Percentiles rank a stretch among this genome's conserved stretches.
Conservation (phyloP, 495 filamentous ascomycete genomes). For the Xylaria castorea region DNA sequence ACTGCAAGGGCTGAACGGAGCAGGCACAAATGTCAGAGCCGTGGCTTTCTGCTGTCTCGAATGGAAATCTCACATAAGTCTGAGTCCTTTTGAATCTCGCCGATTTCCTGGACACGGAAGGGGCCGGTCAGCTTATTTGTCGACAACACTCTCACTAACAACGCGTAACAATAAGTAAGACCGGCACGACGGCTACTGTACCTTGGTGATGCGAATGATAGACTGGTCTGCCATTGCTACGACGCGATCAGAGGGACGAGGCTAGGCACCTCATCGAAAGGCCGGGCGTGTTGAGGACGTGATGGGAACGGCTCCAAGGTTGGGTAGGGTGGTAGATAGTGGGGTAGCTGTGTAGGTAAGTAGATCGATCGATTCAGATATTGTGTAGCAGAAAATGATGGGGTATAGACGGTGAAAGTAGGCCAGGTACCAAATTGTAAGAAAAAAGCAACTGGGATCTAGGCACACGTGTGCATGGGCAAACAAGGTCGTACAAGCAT, state of each 20-base stretch:
- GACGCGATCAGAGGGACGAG: constrained; percentile 3
- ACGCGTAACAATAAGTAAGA: constrained; percentile 4
- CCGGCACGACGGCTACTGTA: constrained; percentile 46
- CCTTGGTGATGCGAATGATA: constrained; percentile 84
- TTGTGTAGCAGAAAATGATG: not conserved
- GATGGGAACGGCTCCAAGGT: not conserved
- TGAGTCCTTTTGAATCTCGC: constrained; percentile 77
- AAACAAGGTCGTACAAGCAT: constrained; percentile 6
- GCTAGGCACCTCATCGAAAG: constrained; percentile 18
- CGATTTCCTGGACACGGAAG: constrained; percentile 69
- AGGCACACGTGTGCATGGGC: not conserved
- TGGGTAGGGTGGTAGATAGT: too few relatives aligned
- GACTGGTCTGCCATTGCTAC: constrained; percentile 77
- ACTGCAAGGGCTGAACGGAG: constrained; percentile 74
- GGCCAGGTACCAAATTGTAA: not conserved
- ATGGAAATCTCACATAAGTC: constrained; percentile 71
- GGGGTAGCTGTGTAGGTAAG: not conserved
- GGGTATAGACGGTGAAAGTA: not conserved
- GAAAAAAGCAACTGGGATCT: constrained; percentile 1
- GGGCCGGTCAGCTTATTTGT: constrained; percentile 48
- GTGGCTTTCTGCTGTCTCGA: not conserved
- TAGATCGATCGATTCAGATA: not conserved
- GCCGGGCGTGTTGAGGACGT: constrained; percentile 7
- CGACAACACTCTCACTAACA: constrained; percentile 16
- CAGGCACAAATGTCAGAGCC: constrained; percentile 27